Base-by-base conservation (phyloP, 1,284 basidiomycete species). In the Inonotus obliquus region DNA sequence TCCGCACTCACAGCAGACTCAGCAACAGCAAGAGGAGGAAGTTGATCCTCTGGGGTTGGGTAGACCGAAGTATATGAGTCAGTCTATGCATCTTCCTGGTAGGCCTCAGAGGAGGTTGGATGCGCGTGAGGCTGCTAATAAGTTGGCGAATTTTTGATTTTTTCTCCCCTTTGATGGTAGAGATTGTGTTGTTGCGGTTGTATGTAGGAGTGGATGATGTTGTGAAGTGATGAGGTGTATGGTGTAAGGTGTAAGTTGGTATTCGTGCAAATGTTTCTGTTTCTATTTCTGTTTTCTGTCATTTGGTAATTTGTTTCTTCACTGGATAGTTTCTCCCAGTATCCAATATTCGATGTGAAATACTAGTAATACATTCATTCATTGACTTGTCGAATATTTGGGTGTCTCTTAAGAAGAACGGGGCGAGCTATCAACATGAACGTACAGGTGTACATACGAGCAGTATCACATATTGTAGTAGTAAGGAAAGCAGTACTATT, bases 261-360 rank as follows among this genome's bases (percentile, higher is more conserved):
- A 74, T 99, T 96, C 61, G 97, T 81, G 73, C 98, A 99, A 0
- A 92, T 95, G 76, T 94, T 98, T 23, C 95, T 97, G 70, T 17
- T n/a, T 45, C 2, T 21, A 52, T 32, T n/a, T 54, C n/a, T n/a
- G n/a, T n/a, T n/a, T n/a, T n/a, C n/a, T n/a, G n/a, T n/a, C 53
- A 25, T 57, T 32, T 32, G 44, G 13, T 59, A 38, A 47, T 41
- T 32, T 47, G 35, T n/a, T 14, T n/a, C 44, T 23, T 10, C 49
- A 27, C 57, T 7, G 14, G 37, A 57, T 4, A 32, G 9, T 4
- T 32, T 32, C n/a, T n/a, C n/a, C n/a, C n/a, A n/a, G n/a, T n/a
- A n/a, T n/a, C n/a, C n/a, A 9, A 32, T 32, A 32, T 32, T 9
- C 32, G 32, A 32, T 9, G 4, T 9, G n/a, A n/a, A 32, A 9